These are phyloP conservation scores for Chenopodium quinoa DNA, from an alignment of 148 eudicot species.

Conservation along the genomic window DNA sequence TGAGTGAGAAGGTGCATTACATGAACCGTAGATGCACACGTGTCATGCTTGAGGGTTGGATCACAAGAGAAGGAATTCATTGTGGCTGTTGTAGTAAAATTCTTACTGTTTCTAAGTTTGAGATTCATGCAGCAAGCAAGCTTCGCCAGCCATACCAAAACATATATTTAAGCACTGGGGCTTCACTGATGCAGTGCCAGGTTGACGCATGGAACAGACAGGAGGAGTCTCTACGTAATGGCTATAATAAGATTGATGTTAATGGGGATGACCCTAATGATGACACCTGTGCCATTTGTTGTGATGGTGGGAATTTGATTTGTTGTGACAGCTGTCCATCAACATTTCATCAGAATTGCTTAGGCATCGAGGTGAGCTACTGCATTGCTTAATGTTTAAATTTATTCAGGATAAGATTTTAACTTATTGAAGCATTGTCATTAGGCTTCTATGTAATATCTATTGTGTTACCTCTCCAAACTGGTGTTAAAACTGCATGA, in stretches of 20 bases:
- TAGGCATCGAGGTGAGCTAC: slow-evolving; percentile 63
- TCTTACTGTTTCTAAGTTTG: slow-evolving; percentile 79
- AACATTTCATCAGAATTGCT: slow-evolving; percentile 90
- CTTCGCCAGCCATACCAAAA: slow-evolving; percentile 84
- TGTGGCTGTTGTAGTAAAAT: slow-evolving; percentile 98
- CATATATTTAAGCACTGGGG: slow-evolving; percentile 71
- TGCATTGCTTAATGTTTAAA: neutral
- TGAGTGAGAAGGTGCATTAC: slow-evolving; percentile 82
- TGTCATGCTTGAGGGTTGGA: slow-evolving; percentile 89
- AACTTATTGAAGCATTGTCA: neutral
- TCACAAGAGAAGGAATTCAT: slow-evolving; percentile 83
- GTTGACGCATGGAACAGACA: slow-evolving; percentile 90
- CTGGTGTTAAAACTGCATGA: neutral
- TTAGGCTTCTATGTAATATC: neutral
- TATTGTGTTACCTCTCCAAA: neutral
- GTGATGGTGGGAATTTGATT: slow-evolving; percentile 97
- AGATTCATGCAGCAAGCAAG: slow-evolving; percentile 94
- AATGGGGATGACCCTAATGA: slow-evolving; percentile 95
- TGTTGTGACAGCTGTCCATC: slow-evolving; percentile 99
- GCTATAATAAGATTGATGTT: slow-evolving; percentile 55
- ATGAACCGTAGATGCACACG: slow-evolving; percentile 77
- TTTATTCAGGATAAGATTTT: neutral
- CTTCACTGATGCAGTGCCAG: slow-evolving; percentile 79
- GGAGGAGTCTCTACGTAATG: slow-evolving; percentile 54
- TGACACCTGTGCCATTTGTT: slow-evolving; percentile 91